Conservation (phyloP, 2,329 filamentous ascomycete genomes). For the Botrytis squamosa region DNA sequence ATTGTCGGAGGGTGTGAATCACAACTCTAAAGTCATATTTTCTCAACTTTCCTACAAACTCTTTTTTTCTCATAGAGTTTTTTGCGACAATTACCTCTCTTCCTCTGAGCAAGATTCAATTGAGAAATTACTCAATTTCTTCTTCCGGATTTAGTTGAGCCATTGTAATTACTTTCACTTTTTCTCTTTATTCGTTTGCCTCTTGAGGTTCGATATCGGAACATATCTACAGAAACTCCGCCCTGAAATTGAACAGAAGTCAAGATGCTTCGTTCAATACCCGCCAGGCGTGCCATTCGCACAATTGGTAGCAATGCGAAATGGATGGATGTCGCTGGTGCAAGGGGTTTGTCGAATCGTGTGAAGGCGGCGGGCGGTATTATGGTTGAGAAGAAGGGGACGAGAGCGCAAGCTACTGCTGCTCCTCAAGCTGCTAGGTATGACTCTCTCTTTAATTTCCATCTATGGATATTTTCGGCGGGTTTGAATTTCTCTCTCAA, state of each 20-base stretch:
- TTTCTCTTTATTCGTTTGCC: slow-evolving; percentile 9
- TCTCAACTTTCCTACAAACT: neutral
- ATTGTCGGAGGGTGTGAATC: slow-evolving; percentile 6
- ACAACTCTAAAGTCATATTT: slow-evolving; percentile 7
- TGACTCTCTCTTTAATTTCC: slow-evolving; percentile 25
- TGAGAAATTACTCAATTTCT: slow-evolving; percentile 15
- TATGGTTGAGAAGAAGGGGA: slow-evolving; percentile 20
- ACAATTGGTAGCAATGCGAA: slow-evolving; percentile 40
- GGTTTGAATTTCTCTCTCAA: neutral
- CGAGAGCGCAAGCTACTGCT: slow-evolving; percentile 49
- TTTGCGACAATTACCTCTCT: slow-evolving; percentile 2
- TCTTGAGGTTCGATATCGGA: neutral
- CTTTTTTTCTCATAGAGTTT: neutral
- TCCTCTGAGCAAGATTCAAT: slow-evolving; percentile 11
- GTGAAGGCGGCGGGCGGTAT: slow-evolving; percentile 44
- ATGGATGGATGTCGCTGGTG: slow-evolving; percentile 24
- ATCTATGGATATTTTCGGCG: no score
- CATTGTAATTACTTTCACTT: slow-evolving; percentile 8
- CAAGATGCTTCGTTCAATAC: slow-evolving; percentile 50
- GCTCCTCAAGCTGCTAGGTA: slow-evolving; percentile 37
- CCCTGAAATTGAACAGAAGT: neutral
- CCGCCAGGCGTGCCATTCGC: slow-evolving; percentile 49
- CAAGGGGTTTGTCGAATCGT: slow-evolving; percentile 29
- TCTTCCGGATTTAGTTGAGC: slow-evolving; percentile 17
- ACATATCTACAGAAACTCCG: neutral